Base-by-base conservation (phyloP, 179 eudicot species). In the Vitellaria paradoxa region DNA sequence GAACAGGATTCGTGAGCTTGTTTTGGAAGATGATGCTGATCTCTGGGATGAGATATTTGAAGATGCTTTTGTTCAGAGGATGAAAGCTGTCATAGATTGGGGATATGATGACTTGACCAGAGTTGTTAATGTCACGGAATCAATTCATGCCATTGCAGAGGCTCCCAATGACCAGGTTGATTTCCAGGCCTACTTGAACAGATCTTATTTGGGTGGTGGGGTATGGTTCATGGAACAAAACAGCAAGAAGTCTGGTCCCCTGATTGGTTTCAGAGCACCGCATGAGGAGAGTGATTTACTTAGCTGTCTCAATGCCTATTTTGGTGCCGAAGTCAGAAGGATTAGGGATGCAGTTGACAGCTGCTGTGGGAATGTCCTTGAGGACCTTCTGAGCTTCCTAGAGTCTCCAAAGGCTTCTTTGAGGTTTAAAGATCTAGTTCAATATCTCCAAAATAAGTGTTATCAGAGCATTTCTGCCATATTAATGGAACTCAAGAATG, bases 41-140 rank as follows among this genome's bases (percentile, higher is more conserved):
- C 87, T 96, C 6, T 96, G 98, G 99, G 95, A 96, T 81, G 98
- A 93, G 78, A 96, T 92, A 42, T 96, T 93, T 78, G 99, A 96
- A 81, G 92, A 93, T 82, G 94, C 97, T 69, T 96, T 96, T 84
- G 87, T 87, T 67, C 86, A 80, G 13, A 89, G 99, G 83, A 96
- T 96, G 97, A 92, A 89, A 84, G 83, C 82, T 76, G 85, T 96
- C 63, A 81, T 93, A 60, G 92, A 89, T 62, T 83, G 82, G 3
- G 92, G 90, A 55, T 96, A 84, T 77, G 80, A 86, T 30, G 82
- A 83, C 59, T 79, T 96, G 82, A 81, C 75, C 68, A 80, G 69
- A 64, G 72, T 76, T 59, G 92, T 93, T 46, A 83, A 90, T 81
- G 91, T 96, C 64, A 75, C 80, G 26, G 89, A 87, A 74, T 87